Evolutionary conservation across 2,329 filamentous ascomycete genomes (phyloP), one percentile per base, ranked within the genome.

Genomic region (Fonsecaea pedrosoi): DNA sequence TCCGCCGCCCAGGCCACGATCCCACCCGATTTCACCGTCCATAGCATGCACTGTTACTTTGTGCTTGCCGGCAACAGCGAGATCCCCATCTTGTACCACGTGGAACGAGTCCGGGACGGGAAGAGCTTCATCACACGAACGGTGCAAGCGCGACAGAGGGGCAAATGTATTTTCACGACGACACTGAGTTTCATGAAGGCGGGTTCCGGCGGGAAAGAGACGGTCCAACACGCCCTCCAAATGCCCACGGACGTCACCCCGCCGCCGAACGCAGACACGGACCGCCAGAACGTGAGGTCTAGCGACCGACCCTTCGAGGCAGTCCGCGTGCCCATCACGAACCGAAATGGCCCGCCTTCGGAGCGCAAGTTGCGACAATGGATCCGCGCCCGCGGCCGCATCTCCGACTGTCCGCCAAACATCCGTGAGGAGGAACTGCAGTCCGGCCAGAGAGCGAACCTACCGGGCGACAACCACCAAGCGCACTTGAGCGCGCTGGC

Each of bases 11-110:
- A 97, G 78, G 87, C 89, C 75, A 99, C 95, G 8, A 92, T 99
- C 1, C 90, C 90, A 0, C 71, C 77, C 40, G 84, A 91, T 76
- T 97, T 97, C 79, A 86, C 89, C 67, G 88, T 95, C 58, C 95
- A 99, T 83, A 94, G 90, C 76, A 97, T 96, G 91, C 95, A 99
- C 85, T 98, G 95, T 86, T 99, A 98, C 83, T 99, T 99, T 79
- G 89, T 99, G 38, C 88, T 98, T 1, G 94, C 94, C 4, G 95
- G 95, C 34, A 91, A 94, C 75, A 85, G 88, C 12, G 87, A 90
- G 67, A 90, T 95, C 18, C 94, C 95, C 37, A 91, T 98, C 71
- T 85, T 97, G 69, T 98, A 97, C 82, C 92, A 97, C 77, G 95
- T 99, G 55, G 95, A 98, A 82, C 87, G 92, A 60, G 92, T 99